These are phyloP conservation scores for Physcia stellaris DNA, from an alignment of 495 filamentous ascomycete species.

Conservation along the genomic window DNA sequence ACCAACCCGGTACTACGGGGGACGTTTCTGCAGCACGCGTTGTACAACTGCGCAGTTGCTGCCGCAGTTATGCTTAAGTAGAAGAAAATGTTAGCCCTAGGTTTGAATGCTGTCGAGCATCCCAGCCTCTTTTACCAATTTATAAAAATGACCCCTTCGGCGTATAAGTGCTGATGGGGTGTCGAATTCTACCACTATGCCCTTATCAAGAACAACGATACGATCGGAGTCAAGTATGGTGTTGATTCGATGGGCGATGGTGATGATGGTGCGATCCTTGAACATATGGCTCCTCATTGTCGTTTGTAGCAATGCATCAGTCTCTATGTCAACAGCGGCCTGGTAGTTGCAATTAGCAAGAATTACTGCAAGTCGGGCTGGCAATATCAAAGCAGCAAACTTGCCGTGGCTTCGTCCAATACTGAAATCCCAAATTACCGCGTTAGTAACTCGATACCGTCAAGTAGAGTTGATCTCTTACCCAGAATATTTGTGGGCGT, in stretches of 20 bases:
- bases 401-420: conserved; percentile 84
- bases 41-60: too few relatives aligned
- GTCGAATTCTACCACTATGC: conserved; percentile 45
- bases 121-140: conserved; percentile 42
- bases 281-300: conserved; percentile 49
- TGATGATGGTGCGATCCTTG: conserved; percentile 87
- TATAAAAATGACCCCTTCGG: conserved; percentile 37
- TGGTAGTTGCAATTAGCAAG: conserved; percentile 13
- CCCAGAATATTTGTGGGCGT: conserved; percentile 96
- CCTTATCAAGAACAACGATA: conserved; percentile 73
- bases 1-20: too few relatives aligned
- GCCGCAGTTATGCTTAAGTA: too few relatives aligned
- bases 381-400: conserved; percentile 3
- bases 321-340: conserved; percentile 92
- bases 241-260: conserved; percentile 94
- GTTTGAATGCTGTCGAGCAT: conserved; percentile 35
- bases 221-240: conserved; percentile 89
- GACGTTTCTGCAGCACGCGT: too few relatives aligned
- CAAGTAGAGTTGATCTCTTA: too few relatives aligned
- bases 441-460: too few relatives aligned
- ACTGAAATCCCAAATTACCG: too few relatives aligned
- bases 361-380: background rate
- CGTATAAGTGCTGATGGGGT: conserved; percentile 40
- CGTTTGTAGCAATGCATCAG: conserved; percentile 65
- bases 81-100: too few relatives aligned